Conservation (phyloP, 257 asterid species). For the Primulina tabacum region DNA sequence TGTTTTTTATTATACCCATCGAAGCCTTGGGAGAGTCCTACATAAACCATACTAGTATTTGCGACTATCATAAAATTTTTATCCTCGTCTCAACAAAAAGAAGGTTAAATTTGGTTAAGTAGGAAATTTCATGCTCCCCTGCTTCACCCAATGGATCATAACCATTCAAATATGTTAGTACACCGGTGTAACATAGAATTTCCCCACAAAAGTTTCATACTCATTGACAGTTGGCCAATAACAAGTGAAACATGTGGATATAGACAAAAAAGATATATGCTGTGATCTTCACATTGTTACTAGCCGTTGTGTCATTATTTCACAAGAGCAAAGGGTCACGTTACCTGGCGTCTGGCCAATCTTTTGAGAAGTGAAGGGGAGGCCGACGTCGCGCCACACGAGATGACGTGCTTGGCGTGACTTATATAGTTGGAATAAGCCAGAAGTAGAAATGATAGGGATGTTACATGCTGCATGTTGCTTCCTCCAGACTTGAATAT, state of each 20-base stretch:
- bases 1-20: too few relatives aligned
- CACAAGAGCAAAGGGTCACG: neutral
- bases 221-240: neutral
- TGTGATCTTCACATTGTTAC: neutral
- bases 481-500: constrained; percentile 80
- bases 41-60: neutral
- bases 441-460: constrained; percentile 69
- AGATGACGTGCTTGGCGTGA: constrained; percentile 72
- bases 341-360: constrained; percentile 82
- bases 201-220: too few relatives aligned
- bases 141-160: too few relatives aligned
- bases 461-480: constrained; percentile 95
- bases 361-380: constrained; percentile 72
- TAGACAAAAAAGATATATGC: neutral
- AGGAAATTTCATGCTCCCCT: too few relatives aligned
- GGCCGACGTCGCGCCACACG: constrained; percentile 66
- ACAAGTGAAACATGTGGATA: neutral
- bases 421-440: constrained; percentile 85
- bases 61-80: neutral
- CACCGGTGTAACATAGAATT: too few relatives aligned
- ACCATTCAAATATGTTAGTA: too few relatives aligned
- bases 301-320: neutral
- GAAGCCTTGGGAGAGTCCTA: too few relatives aligned
- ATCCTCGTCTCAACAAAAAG: too few relatives aligned
- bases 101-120: too few relatives aligned